Conservation (phyloP, 2,329 filamentous ascomycete species). For the Uncinocarpus reesii region DNA sequence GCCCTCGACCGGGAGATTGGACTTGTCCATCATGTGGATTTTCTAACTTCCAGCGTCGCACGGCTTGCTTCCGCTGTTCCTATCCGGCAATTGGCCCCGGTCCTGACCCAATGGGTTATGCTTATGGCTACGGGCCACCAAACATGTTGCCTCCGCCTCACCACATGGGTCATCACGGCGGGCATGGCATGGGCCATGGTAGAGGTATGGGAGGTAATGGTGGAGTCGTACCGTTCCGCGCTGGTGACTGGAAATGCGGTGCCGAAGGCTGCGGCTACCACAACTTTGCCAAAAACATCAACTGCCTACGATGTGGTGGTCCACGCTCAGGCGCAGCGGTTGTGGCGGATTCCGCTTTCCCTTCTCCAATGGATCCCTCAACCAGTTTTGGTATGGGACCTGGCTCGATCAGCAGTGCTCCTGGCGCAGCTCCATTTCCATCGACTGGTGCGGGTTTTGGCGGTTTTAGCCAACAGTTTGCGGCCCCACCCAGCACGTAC, state of each 20-base stretch:
- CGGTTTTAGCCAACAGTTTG: slow-evolving; percentile 67
- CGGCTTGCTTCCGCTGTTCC: slow-evolving; percentile 96
- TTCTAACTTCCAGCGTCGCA: slow-evolving; percentile 97
- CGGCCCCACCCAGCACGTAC: slow-evolving; percentile 75
- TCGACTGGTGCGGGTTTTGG: slow-evolving; percentile 59
- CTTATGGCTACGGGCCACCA: slow-evolving; percentile 52
- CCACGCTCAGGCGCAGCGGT: slow-evolving; percentile 89
- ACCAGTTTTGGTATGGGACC: slow-evolving; percentile 78
- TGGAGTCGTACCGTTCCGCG: slow-evolving; percentile 88
- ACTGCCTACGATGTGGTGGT: slow-evolving; percentile 89
- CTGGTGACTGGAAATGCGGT: slow-evolving; percentile 97
- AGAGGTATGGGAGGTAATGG: slow-evolving; percentile 58
- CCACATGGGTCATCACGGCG: slow-evolving; percentile 56
- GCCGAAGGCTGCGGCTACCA: slow-evolving; percentile 96
- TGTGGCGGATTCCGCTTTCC: slow-evolving; percentile 85
- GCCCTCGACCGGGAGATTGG: slow-evolving; percentile 94
- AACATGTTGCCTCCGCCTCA: slow-evolving; percentile 70
- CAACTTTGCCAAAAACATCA: slow-evolving; percentile 99
- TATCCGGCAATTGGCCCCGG: slow-evolving; percentile 87
- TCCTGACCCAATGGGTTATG: slow-evolving; percentile 63
- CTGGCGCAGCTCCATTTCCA: slow-evolving; percentile 62
- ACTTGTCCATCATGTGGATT: slow-evolving; percentile 98
- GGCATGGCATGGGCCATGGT: slow-evolving; percentile 46
- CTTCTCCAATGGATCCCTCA: slow-evolving; percentile 77
- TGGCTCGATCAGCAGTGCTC: slow-evolving; percentile 73